These are phyloP conservation scores for Bruguiera gymnorhiza DNA, from an alignment of 345 rosid species.

Conservation along the genomic window DNA sequence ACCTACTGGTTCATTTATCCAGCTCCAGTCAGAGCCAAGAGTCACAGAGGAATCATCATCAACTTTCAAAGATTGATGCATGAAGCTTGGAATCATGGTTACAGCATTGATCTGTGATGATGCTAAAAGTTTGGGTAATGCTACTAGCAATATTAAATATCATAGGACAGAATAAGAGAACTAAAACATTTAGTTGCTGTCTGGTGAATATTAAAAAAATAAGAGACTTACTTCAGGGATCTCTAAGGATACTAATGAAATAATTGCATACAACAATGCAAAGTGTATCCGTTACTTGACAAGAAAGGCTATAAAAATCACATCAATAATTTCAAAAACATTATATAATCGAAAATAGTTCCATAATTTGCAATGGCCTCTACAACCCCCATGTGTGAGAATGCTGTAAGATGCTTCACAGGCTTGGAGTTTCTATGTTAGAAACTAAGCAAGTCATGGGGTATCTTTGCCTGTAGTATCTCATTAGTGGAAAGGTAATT, in stretches of 20 bases:
- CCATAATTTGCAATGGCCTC: too few species aligned
- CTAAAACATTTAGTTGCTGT: neutral
- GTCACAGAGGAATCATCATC: constrained; percentile 42
- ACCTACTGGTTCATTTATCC: constrained; percentile 76
- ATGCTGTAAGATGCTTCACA: too few species aligned
- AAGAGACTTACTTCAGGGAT: neutral
- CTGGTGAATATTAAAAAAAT: neutral
- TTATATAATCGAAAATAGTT: too few species aligned
- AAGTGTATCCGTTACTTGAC: neutral
- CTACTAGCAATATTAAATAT: neutral
- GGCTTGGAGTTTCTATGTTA: too few species aligned
- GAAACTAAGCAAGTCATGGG: too few species aligned
- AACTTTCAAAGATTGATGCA: constrained; percentile 39
- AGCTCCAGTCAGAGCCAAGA: constrained; percentile 67
- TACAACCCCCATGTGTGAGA: too few species aligned
- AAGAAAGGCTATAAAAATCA: neutral
- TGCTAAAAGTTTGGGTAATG: constrained; percentile 3
- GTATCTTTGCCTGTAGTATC: too few species aligned
- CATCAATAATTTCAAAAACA: neutral
- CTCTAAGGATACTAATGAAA: neutral
- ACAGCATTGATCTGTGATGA: constrained; percentile 68
- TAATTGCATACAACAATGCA: neutral
- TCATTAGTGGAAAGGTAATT: too few species aligned
- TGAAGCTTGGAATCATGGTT: constrained; percentile 49
- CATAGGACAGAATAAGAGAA: neutral